phyloP scores from a whole-genome alignment of 331 rosid genomes.

The Malus hybrid region DNA sequence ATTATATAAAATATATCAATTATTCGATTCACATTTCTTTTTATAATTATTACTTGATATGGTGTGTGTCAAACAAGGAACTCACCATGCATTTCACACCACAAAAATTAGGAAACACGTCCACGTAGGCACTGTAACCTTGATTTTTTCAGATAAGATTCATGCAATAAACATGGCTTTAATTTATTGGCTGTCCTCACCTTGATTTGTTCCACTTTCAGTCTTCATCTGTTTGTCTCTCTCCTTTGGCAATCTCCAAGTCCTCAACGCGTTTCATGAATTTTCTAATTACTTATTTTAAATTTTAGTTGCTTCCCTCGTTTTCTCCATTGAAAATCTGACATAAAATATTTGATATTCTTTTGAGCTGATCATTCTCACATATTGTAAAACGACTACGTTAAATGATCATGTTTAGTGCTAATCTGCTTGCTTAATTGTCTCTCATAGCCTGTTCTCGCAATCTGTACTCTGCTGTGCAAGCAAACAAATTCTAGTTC shows the following conservation, averaged over 20 bases:
- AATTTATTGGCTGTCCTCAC: neutral
- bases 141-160: constrained; percentile 13
- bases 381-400: neutral
- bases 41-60: neutral
- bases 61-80: neutral
- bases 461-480: neutral
- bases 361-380: neutral
- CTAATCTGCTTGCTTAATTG: neutral
- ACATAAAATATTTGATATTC: neutral
- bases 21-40: neutral
- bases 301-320: neutral
- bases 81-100: constrained; percentile 11
- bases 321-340: constrained; percentile 1
- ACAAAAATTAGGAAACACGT: neutral
- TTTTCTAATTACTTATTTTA: neutral
- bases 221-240: neutral
- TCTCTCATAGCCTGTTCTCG: neutral
- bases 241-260: neutral
- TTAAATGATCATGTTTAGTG: neutral
- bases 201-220: constrained; percentile 1
- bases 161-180: constrained; percentile 1
- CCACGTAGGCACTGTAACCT: neutral
- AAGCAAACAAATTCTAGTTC: constrained; percentile 8
- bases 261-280: neutral
- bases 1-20: neutral